Conservation (phyloP, 345 rosid genomes). For the Gossypium turneri region DNA sequence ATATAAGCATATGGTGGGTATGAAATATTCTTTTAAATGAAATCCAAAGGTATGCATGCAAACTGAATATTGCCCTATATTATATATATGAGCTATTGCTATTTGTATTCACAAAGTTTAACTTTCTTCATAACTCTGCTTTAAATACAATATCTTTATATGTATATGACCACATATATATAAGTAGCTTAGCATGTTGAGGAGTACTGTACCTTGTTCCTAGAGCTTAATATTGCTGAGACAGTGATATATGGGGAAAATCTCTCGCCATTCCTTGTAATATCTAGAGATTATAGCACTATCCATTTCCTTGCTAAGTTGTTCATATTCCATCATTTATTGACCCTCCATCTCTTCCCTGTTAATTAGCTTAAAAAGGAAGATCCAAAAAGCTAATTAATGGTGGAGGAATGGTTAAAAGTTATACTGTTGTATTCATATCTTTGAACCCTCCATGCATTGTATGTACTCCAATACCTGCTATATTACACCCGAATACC, state of each 20-base stretch:
- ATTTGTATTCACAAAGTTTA: not conserved
- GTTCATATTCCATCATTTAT: slow-evolving; percentile 21
- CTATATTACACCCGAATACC: too few species aligned
- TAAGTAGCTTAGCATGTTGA: not conserved
- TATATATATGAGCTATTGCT: not conserved
- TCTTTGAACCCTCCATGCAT: not conserved
- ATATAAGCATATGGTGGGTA: not conserved
- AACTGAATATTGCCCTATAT: not conserved
- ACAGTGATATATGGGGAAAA: slow-evolving; percentile 13
- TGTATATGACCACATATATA: not conserved
- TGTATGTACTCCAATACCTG: not conserved
- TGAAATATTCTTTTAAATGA: slow-evolving; percentile 6
- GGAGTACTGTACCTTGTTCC: not conserved
- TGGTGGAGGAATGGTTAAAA: slow-evolving; percentile 2
- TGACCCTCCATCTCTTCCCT: slow-evolving; percentile 4
- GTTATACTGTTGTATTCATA: not conserved
- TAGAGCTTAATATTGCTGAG: not conserved
- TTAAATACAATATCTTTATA: not conserved
- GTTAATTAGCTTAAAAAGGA: slow-evolving; percentile 15
- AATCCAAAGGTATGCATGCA: not conserved
- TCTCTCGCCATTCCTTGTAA: not conserved
- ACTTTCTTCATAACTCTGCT: not conserved
- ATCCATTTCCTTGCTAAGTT: slow-evolving; percentile 7
- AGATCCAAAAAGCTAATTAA: not conserved
- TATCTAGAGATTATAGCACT: not conserved